Evolutionary conservation across 2,329 filamentous ascomycete species (phyloP).

Genomic region (Xylaria sp.): DNA sequence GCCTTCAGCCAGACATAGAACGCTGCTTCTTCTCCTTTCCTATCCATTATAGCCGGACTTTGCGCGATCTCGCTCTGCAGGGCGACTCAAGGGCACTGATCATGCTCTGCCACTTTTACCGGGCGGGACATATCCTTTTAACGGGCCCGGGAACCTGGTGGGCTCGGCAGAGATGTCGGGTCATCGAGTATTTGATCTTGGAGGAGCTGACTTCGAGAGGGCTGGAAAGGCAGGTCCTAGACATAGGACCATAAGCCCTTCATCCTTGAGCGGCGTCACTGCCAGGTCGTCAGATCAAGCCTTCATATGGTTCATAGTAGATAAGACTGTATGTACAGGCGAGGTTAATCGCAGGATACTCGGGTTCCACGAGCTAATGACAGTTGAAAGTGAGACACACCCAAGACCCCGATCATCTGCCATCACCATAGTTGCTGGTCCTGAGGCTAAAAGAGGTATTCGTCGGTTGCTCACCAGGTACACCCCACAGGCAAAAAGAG

Average conservation of each 20-base stretch:
- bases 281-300: too few relatives aligned
- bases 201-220: constrained; percentile 19
- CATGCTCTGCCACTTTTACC: constrained; percentile 29
- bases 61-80: constrained; percentile 18
- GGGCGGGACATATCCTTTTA: constrained; percentile 23
- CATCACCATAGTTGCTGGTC: too few relatives aligned
- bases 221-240: constrained; percentile 5
- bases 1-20: constrained; percentile 18
- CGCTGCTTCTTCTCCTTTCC: constrained; percentile 28
- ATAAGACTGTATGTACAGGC: too few relatives aligned
- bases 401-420: too few relatives aligned
- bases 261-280: too few relatives aligned
- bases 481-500: neutral
- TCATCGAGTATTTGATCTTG: constrained; percentile 26
- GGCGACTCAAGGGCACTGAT: constrained; percentile 22
- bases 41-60: constrained; percentile 24
- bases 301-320: too few relatives aligned
- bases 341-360: too few relatives aligned
- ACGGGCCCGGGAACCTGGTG: constrained; percentile 25
- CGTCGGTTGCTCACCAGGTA: neutral
- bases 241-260: neutral
- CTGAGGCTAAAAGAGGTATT: neutral
- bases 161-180: constrained; percentile 23
- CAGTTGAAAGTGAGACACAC: too few relatives aligned
- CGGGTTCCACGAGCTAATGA: too few relatives aligned